Evolutionary conservation across 139 green algal species (phyloP).

Genomic region (Monoraphidium neglectum): DNA sequence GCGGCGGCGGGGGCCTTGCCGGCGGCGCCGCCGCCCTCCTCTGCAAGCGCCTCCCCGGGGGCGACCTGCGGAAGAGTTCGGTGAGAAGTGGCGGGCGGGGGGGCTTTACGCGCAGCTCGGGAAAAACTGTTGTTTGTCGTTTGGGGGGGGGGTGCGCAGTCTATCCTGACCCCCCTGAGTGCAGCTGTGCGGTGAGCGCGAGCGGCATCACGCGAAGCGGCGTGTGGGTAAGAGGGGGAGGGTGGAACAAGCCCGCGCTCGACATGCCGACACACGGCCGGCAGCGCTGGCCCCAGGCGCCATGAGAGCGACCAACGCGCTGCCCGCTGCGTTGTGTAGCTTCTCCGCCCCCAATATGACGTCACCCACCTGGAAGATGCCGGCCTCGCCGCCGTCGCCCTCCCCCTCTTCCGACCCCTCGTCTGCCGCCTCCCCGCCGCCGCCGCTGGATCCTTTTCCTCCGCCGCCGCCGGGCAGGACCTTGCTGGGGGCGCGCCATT

Average conservation of each 20-base stretch:
- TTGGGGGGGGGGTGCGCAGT: background rate
- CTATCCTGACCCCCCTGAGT: too few relatives aligned
- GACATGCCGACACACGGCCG: too few relatives aligned
- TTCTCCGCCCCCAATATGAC: too few relatives aligned
- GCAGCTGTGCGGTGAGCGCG: too few relatives aligned
- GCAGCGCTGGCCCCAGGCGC: too few relatives aligned
- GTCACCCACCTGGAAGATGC: conserved; percentile 36
- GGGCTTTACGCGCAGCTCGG: background rate
- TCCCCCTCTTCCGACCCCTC: conserved; percentile 33
- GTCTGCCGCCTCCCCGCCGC: background rate
- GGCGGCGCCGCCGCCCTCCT: too few relatives aligned
- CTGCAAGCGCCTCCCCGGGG: background rate
- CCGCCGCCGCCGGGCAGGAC: conserved; percentile 32
- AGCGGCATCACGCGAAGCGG: too few relatives aligned
- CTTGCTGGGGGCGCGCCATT: conserved; percentile 64
- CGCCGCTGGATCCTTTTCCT: conserved; percentile 15
- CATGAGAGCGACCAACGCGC: too few relatives aligned
- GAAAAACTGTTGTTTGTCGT: background rate
- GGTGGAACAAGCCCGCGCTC: too few relatives aligned
- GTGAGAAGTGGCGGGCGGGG: background rate
- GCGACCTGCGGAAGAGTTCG: background rate
- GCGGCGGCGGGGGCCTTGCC: too few relatives aligned
- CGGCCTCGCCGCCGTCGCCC: conserved; percentile 39
- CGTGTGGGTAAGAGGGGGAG: too few relatives aligned
- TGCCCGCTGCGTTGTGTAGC: background rate